Base-by-base conservation (phyloP, 768 basidiomycete species). In the Tubosaeta sp. region DNA sequence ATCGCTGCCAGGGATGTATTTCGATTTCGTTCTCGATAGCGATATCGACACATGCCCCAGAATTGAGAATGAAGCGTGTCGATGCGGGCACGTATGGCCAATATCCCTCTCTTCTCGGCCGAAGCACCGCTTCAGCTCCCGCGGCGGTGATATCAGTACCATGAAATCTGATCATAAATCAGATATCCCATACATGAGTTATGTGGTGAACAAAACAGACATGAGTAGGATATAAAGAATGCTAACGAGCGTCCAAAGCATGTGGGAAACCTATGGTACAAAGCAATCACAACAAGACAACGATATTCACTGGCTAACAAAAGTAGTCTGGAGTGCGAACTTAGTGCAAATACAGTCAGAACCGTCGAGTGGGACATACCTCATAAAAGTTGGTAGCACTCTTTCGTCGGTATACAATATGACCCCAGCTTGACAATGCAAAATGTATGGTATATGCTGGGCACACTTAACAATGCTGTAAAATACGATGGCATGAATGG, bases 381-480 rank as follows among this genome's bases (percentile, higher is more conserved):
- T 30, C 29, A 6, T 24, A 12, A 19, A 24, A 29, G 14, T 31
- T 19, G 12, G 29, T n/a, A 43, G 25, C 41, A 9, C 27, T 27
- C 41, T 18, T 29, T 18, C 13, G n/a, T 10, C 2, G 51, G 46
- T n/a, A 49, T 38, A 36, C 36, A 34, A 46, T 13, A n/a, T 27
- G 8, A 24, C 38, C 35, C 45, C 29, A 30, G 18, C 52, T 52
- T 35, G 34, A 48, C 21, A 3, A 51, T 51, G 46, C 42, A 32
- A 52, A 46, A 19, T 21, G 51, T 44, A 51, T 39, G 49, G n/a
- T 44, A 54, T 50, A 52, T 35, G 55, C 49, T 59, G 62, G 31
- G 32, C 41, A 44, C 45, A 32, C 49, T 53, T 18, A 43, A 59
- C 49, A 24, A 27, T 41, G 46, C 24, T 45, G 36, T 52, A 65